Conservation (phyloP, 208 protist species). For the Trypanosoma platydactyli region DNA sequence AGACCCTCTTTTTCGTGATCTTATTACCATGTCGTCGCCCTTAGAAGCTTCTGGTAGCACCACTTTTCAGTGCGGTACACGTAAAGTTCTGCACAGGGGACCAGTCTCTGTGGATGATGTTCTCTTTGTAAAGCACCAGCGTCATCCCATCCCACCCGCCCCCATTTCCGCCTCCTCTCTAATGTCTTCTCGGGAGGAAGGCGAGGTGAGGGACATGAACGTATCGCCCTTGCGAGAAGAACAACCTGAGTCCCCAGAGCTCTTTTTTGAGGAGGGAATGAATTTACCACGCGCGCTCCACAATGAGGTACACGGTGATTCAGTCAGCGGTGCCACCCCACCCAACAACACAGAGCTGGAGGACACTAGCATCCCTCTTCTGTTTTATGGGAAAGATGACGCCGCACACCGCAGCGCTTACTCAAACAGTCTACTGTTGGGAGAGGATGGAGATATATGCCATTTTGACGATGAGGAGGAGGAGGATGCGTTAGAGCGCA, state of each 20-base stretch:
- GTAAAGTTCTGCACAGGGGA: not conserved
- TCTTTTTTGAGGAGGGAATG: constrained; percentile 6
- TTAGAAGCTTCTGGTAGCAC: constrained; percentile 5
- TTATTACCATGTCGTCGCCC: not conserved
- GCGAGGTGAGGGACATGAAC: not conserved
- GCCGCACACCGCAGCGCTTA: not conserved
- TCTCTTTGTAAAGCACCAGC: not conserved
- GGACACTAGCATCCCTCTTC: not conserved
- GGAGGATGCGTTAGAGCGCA: constrained; percentile 31
- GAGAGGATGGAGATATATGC: constrained; percentile 15
- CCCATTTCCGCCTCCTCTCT: constrained; percentile 13
- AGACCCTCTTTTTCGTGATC: constrained; percentile 27
- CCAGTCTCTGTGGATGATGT: constrained; percentile 9
- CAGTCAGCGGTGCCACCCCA: not conserved
- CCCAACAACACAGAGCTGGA: not conserved
- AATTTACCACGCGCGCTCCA: constrained; percentile 5
- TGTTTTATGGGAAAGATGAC: not conserved
- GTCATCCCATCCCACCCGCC: constrained; percentile 7
- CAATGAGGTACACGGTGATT: constrained; percentile 4
- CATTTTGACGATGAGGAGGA: constrained; percentile 41
- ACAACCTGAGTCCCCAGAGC: not conserved
- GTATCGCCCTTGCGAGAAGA: not conserved
- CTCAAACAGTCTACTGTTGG: not conserved
- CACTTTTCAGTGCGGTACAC: not conserved
- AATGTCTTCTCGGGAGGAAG: not conserved